Percentiles rank a stretch among this genome's conserved stretches.
phyloP scores from a whole-genome alignment of 352 stramenopile genomes.

The Globisporangium sylvaticum region DNA sequence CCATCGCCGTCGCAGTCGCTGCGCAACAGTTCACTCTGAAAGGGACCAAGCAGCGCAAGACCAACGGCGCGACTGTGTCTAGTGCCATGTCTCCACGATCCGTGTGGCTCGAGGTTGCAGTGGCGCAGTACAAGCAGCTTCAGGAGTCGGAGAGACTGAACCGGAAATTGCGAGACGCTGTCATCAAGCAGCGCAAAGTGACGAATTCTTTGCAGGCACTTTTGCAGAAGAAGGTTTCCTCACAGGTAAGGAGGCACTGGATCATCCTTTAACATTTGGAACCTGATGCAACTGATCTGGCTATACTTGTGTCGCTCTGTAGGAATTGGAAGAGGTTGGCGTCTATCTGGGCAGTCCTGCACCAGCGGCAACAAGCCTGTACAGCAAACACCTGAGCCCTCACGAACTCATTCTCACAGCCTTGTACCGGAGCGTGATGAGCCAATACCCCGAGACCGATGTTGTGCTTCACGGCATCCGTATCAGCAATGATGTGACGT shows the following conservation, averaged over 20 bases:
- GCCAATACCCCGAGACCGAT: background rate
- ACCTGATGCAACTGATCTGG: background rate
- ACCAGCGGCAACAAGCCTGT: background rate
- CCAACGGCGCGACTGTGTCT: background rate
- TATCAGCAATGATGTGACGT: background rate
- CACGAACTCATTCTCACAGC: background rate
- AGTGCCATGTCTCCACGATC: background rate
- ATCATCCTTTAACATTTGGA: background rate
- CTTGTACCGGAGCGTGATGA: background rate
- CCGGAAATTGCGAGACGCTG: conserved; percentile 31
- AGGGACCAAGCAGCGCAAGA: background rate
- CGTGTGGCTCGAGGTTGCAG: conserved; percentile 39
- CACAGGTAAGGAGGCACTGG: background rate
- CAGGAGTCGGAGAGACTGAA: conserved; percentile 39
- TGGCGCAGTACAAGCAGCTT: conserved; percentile 36
- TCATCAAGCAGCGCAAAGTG: conserved; percentile 38
- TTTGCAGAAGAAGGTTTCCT: background rate
- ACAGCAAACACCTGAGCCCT: background rate
- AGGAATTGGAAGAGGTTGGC: background rate
- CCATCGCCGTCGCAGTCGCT: background rate
- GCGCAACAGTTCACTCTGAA: background rate
- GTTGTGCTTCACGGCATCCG: background rate
- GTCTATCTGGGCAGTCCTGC: background rate
- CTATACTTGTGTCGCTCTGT: background rate
- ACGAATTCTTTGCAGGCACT: conserved; percentile 27